These are phyloP conservation scores for Pisolithus orientalis DNA, from an alignment of 768 basidiomycete species.

Conservation along the genomic window DNA sequence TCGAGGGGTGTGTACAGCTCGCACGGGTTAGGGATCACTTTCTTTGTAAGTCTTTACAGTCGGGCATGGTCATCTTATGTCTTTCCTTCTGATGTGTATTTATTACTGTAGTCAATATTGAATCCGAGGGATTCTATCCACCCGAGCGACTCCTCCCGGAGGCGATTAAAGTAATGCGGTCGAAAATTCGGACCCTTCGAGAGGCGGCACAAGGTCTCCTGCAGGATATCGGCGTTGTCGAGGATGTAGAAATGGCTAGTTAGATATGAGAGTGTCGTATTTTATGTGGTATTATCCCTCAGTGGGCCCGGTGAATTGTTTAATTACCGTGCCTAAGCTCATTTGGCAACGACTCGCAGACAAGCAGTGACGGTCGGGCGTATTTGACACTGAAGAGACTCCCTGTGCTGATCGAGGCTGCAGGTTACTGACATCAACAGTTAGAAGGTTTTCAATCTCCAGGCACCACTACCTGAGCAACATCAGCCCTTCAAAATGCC, in stretches of 20 bases:
- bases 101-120: conserved; percentile 63
- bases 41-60: conserved; percentile 59
- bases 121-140: conserved; percentile 84
- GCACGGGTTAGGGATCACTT: conserved; percentile 88
- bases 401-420: too few relatives aligned
- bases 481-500: conserved; percentile 39
- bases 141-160: conserved; percentile 82
- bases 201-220: conserved; percentile 54
- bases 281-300: neutral
- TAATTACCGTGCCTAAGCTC: neutral
- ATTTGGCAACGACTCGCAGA: too few relatives aligned
- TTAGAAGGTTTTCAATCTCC: too few relatives aligned
- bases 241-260: conserved; percentile 51
- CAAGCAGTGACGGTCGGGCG: too few relatives aligned
- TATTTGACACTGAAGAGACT: too few relatives aligned
- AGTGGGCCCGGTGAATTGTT: neutral
- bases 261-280: neutral
- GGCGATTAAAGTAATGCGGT: conserved; percentile 73
- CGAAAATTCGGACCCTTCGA: conserved; percentile 61
- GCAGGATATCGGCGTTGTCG: conserved; percentile 31
- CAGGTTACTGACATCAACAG: too few relatives aligned
- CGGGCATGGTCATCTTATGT: neutral
- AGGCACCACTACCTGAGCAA: neutral
- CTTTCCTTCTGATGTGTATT: neutral
- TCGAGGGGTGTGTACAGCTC: conserved; percentile 75